phyloP scores from a whole-genome alignment of 805 yeast species.

The Kazachstania kunashirensis region DNA sequence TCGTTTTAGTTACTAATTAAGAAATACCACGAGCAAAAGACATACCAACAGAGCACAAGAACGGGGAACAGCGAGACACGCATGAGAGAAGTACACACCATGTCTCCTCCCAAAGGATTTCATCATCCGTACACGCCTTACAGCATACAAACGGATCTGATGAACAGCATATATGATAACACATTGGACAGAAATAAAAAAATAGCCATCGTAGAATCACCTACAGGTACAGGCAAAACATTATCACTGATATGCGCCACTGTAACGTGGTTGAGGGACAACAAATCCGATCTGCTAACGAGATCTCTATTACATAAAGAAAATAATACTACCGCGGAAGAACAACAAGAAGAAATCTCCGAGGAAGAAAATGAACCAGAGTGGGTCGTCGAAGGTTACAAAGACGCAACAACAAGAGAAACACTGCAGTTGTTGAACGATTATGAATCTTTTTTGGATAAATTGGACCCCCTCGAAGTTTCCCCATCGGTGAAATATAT shows the following conservation, averaged over 20 bases:
- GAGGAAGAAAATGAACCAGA: conserved; percentile 53
- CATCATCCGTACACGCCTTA: conserved; percentile 81
- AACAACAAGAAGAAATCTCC: neutral
- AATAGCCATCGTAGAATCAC: conserved; percentile 80
- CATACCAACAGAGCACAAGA: no score
- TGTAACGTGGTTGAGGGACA: conserved; percentile 68
- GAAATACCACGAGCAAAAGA: no score
- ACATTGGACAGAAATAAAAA: conserved; percentile 42
- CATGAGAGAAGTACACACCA: no score
- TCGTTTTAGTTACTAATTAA: no score
- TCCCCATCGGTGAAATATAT: conserved; percentile 3
- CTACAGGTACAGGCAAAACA: conserved; percentile 94
- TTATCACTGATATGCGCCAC: conserved; percentile 77
- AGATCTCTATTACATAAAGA: no score
- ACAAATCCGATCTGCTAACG: conserved; percentile 29
- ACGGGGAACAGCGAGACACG: no score
- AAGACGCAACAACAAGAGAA: conserved; percentile 19
- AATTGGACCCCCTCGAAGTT: conserved; percentile 9
- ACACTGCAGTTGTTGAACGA: conserved; percentile 19
- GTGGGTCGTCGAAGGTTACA: conserved; percentile 47
- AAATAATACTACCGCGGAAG: conserved; percentile 7
- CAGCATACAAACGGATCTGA: conserved; percentile 62
- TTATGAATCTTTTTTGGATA: conserved; percentile 31
- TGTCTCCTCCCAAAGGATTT: conserved; percentile 21
- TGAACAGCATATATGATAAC: conserved; percentile 57